Evolutionary conservation across 2,329 filamentous ascomycete species (phyloP).

Genomic region (Alternaria consortialis): DNA sequence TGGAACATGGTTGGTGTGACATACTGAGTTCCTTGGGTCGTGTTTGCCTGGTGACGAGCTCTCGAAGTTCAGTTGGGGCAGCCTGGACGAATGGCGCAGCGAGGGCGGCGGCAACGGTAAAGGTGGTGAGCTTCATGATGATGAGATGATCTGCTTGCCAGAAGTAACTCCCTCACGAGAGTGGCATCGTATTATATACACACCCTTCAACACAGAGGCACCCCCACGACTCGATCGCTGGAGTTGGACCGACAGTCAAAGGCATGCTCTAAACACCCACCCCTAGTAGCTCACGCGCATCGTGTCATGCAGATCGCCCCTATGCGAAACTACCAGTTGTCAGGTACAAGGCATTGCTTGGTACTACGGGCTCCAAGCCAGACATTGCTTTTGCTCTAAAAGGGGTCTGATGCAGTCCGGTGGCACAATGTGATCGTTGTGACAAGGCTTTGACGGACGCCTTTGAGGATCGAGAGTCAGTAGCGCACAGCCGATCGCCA

Average conservation of each 20-base stretch:
- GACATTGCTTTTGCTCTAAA: background rate
- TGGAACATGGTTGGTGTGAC: background rate
- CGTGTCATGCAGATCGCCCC: background rate
- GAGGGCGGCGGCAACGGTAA: conserved; percentile 16
- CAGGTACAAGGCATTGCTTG: background rate
- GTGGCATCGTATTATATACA: background rate
- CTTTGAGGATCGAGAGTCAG: background rate
- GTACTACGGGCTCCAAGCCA: background rate
- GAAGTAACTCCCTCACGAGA: background rate
- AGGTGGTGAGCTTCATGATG: conserved; percentile 18
- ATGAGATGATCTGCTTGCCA: background rate
- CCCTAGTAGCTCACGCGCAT: background rate
- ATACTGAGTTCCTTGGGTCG: conserved; percentile 11
- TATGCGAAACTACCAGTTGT: background rate
- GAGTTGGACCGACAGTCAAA: background rate
- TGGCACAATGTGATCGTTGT: background rate
- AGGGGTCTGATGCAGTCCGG: background rate
- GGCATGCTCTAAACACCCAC: background rate
- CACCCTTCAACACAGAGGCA: background rate
- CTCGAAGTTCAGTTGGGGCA: conserved; percentile 4
- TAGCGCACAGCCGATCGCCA: background rate
- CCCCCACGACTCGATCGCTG: background rate
- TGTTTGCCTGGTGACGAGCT: conserved; percentile 8
- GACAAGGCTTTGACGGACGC: background rate
- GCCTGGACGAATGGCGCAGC: conserved; percentile 12